Conservation (phyloP, 2,329 filamentous ascomycete genomes). For the Tolypocladium sp. region DNA sequence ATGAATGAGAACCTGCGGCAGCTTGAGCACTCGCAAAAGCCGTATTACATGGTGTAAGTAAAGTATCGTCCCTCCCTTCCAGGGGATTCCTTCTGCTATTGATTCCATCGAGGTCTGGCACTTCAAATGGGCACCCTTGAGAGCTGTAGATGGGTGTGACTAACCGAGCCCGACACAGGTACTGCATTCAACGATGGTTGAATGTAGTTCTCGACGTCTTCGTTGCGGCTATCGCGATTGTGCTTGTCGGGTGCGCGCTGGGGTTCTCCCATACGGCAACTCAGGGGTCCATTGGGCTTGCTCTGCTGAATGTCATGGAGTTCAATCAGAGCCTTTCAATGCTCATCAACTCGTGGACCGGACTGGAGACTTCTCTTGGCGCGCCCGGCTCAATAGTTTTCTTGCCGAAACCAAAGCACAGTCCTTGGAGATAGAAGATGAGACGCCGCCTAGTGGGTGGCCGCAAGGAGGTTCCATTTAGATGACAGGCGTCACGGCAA, state of each 20-base stretch:
- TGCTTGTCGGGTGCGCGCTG: slow-evolving; percentile 4
- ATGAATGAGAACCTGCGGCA: not conserved
- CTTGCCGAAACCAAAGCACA: slow-evolving; percentile 4
- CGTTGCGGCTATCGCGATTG: slow-evolving; percentile 3
- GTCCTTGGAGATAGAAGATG: not conserved
- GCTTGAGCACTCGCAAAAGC: slow-evolving; percentile 6
- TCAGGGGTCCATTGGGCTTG: slow-evolving; percentile 1
- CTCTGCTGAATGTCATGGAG: not conserved
- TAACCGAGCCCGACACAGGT: not conserved
- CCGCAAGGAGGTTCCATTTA: slow-evolving; percentile 14
- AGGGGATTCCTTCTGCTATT: no score
- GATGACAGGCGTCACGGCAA: slow-evolving; percentile 15
- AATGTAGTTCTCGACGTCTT: slow-evolving; percentile 3
- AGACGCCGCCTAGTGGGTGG: slow-evolving; percentile 10
- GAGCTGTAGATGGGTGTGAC: no score
- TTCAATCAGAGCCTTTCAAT: slow-evolving; percentile 1
- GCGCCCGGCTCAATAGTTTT: slow-evolving; percentile 11
- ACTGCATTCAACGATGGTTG: slow-evolving; percentile 7
- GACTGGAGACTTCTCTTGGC: slow-evolving; percentile 5
- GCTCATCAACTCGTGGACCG: slow-evolving; percentile 2
- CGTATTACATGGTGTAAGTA: slow-evolving; percentile 3
- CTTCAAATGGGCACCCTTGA: no score
- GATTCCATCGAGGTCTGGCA: no score
- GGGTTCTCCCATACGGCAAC: not conserved
- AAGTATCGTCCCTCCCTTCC: no score